Base-by-base conservation (phyloP, 768 basidiomycete species). In the Hypholoma fasciculare region DNA sequence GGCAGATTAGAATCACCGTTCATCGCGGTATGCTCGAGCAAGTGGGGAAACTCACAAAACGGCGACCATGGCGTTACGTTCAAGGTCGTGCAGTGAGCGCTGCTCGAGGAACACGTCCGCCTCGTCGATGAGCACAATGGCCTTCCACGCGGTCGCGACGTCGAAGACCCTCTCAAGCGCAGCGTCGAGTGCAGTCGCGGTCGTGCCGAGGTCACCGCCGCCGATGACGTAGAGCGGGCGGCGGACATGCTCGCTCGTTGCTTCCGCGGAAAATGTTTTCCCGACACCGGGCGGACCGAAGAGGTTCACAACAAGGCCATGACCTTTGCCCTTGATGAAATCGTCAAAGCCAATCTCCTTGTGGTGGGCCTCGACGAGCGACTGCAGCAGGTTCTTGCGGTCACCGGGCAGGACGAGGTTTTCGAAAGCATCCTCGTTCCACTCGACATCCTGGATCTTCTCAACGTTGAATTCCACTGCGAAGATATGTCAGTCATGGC, bases 51-150 rank as follows among this genome's bases (percentile, higher is more conserved):
- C 76, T 61, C 65, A 81, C 79, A 86, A 88, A 12, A 88, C 86
- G 3, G 86, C 86, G 6, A 90, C 86, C 81, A 89, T 86, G 0
- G 87, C 87, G 62, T 89, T 90, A 11, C 87, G 78, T 63, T 85
- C 78, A 12, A 88, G 66, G 64, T 88, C 82, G 55, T 86, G 83
- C 39, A 87, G 72, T 3, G 84, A 84, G 6, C 87, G 82, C 66
- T 84, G 82, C 64, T 89, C 87, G 30, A 90, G 76, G 80, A 88
- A 90, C 4, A 90, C 86, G 69, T 90, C 87, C 4, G 86, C 85
- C 67, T 85, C 83, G 54, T 85, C 83, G 51, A 85, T 84, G 46
- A 84, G 71, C 1, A 84, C 79, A 46, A 84, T 83, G 0, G 82
- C 82, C 58, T 83, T 83, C 83, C 83, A 85, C n/a, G 78, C 77